A percentile compares a stretch with the other conserved stretches of the same genome.
Evolutionary conservation across 176 grass and related monocot genomes (phyloP).

Genomic region (Elaeis guineensis): DNA sequence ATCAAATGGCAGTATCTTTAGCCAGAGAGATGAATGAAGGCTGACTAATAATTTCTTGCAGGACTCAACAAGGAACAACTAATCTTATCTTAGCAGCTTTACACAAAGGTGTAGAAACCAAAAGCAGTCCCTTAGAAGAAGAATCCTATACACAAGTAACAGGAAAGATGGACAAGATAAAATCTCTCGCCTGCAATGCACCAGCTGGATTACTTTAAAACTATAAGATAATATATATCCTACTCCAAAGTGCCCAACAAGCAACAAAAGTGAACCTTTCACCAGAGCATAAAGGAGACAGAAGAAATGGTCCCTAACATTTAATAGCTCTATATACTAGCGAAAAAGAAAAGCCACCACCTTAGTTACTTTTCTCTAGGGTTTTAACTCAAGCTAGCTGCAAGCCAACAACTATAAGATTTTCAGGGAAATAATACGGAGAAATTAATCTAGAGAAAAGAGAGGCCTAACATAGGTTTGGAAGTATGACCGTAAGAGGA

Average conservation of each 20-base stretch:
- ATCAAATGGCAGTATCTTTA: constrained; percentile 16
- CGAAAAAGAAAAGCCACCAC: not conserved
- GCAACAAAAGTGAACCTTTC: constrained; percentile 55
- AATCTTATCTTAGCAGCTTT: constrained; percentile 45
- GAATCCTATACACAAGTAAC: constrained; percentile 36
- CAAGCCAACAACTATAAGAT: too few species aligned
- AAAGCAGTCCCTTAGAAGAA: constrained; percentile 40
- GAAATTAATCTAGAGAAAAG: too few species aligned
- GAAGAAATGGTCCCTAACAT: constrained; percentile 38
- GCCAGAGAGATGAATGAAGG: constrained; percentile 27
- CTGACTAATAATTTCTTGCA: constrained; percentile 31
- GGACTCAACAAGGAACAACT: constrained; percentile 59
- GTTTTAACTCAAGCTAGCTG: not conserved
- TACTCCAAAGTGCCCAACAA: constrained; percentile 27
- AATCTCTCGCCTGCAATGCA: constrained; percentile 7
- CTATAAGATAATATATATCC: constrained; percentile 36
- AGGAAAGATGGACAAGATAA: constrained; percentile 21
- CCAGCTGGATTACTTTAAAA: constrained; percentile 43
- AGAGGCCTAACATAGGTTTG: too few species aligned
- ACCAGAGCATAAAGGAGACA: constrained; percentile 47
- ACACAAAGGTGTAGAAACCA: constrained; percentile 52
- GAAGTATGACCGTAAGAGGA: too few species aligned
- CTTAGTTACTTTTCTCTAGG: not conserved
- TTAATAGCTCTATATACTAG: constrained; percentile 8
- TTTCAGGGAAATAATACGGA: too few species aligned